Percentiles rank a stretch among this genome's conserved stretches.
phyloP scores from a whole-genome alignment of 192 early-diverging fungal species.

The Entomortierella chlamydospora region DNA sequence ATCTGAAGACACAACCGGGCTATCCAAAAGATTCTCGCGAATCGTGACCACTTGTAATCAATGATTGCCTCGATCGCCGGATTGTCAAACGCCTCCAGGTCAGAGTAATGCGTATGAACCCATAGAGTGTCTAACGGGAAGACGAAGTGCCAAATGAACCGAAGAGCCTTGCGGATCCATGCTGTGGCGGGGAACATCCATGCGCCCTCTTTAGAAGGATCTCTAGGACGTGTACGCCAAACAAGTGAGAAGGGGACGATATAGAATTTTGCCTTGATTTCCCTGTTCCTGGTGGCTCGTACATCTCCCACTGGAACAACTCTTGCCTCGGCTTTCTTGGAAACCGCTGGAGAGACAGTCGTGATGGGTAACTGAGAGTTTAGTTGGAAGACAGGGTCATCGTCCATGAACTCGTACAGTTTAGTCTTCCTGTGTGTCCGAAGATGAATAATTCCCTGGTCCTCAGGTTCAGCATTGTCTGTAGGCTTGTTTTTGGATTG shows the following conservation, averaged over 20 bases:
- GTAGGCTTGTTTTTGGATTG: background rate
- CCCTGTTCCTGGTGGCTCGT: conserved; percentile 3
- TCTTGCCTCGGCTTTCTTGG: background rate
- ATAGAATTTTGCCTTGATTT: conserved; percentile 18
- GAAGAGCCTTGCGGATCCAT: too few species aligned
- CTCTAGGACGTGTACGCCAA: conserved; percentile 8
- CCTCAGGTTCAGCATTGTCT: background rate
- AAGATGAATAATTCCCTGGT: too few species aligned
- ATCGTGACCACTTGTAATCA: conserved; percentile 16
- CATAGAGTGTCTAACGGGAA: background rate
- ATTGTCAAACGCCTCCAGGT: conserved; percentile 15
- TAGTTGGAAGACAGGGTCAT: conserved; percentile 13
- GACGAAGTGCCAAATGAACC: conserved; percentile 17
- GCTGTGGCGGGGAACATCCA: too few species aligned
- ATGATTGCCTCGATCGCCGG: conserved; percentile 1
- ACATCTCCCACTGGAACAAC: conserved; percentile 7
- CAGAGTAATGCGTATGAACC: background rate
- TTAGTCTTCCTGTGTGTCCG: too few species aligned
- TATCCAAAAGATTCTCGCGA: conserved; percentile 15
- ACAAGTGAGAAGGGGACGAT: conserved; percentile 11
- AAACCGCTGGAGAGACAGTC: background rate
- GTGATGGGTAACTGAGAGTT: background rate
- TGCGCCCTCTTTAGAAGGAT: conserved; percentile 4
- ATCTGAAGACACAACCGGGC: conserved; percentile 13
- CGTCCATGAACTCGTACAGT: conserved; percentile 14